These are phyloP conservation scores for Immersiella caudata DNA, from an alignment of 495 filamentous ascomycete genomes.

Conservation along the genomic window DNA sequence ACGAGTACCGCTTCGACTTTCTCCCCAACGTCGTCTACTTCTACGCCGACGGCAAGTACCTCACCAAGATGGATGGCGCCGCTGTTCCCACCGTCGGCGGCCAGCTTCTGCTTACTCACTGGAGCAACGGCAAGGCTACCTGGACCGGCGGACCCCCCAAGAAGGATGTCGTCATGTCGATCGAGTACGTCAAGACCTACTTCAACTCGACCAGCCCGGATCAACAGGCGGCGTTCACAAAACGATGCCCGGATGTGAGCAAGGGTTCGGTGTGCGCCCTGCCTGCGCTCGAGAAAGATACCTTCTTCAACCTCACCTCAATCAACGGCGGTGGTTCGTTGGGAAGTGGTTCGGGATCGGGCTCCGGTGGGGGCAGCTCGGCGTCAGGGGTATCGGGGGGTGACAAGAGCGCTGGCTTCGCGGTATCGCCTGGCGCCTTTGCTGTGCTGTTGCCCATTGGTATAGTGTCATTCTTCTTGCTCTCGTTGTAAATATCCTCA, in stretches of 20 bases:
- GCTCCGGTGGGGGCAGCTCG: background rate
- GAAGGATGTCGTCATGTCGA: conserved; percentile 59
- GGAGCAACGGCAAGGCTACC: conserved; percentile 70
- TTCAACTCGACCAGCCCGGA: conserved; percentile 66
- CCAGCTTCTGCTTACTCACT: conserved; percentile 70
- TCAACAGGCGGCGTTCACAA: conserved; percentile 48
- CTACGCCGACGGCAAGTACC: conserved; percentile 63
- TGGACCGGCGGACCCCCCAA: conserved; percentile 74
- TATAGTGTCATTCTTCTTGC: background rate
- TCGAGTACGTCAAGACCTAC: conserved; percentile 73
- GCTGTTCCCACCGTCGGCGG: conserved; percentile 61
- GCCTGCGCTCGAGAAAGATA: background rate
- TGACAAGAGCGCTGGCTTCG: background rate
- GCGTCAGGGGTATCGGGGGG: background rate
- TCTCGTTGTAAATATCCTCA: background rate
- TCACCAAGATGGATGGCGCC: conserved; percentile 57
- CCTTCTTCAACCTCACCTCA: background rate
- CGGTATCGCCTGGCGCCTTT: background rate
- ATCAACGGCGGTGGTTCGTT: background rate
- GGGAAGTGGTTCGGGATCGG: background rate
- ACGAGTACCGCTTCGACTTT: conserved; percentile 82
- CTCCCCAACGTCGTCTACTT: conserved; percentile 59
- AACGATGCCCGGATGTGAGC: conserved; percentile 51
- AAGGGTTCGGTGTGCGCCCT: background rate
- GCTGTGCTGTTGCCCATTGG: background rate